Evolutionary conservation across 1,139 yeast species (phyloP), one percentile per base, ranked within the genome.

Genomic region (Nakaseomyces sp.): DNA sequence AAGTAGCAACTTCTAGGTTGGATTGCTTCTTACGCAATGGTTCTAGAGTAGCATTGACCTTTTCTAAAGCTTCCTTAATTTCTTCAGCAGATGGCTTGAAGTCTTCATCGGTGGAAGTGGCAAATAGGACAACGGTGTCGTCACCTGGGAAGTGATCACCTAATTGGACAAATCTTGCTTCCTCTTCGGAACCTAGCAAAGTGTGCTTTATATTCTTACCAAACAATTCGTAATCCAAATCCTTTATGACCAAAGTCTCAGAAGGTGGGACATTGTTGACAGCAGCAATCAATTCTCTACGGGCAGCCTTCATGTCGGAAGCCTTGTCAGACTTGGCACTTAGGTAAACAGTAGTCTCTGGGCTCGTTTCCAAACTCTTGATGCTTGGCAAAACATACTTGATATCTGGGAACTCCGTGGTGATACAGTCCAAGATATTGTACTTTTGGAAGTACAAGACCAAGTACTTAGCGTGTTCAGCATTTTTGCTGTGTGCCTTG

Each of bases 401-500:
- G 31, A 85, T 73, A 53, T 73, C 48, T 28, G 63, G 61, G 44
- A 65, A 68, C 35, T 67, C 60, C 5, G 46, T 48, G 31, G 47
- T 44, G 19, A 66, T 56, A 4, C 61, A 52, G 12, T 78, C 69
- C 49, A 81, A 68, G 37, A 67, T 60, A 41, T 73, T 70, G 49
- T 76, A 70, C 47, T 75, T 68, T 44, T 66, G 63, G 58, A 89
- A 81, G 63, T 73, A 84, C 15, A 80, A 70, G 39, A 89, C 81
- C 46, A 89, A 71, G 31, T 80, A 76, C 55, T 77, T 77, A 28
- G 93, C 95, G 57, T 89, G 96, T 25, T 69, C 62, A 47, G 79
- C 64, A 58, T 84, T 80, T 56, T 85, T 86, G 57, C 86, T 85
- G 63, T 89, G 96, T 32, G 96, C 95, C 63, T 77, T 81, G 19